Conservation (phyloP, 257 asterid species). For the Mentha longifolia region DNA sequence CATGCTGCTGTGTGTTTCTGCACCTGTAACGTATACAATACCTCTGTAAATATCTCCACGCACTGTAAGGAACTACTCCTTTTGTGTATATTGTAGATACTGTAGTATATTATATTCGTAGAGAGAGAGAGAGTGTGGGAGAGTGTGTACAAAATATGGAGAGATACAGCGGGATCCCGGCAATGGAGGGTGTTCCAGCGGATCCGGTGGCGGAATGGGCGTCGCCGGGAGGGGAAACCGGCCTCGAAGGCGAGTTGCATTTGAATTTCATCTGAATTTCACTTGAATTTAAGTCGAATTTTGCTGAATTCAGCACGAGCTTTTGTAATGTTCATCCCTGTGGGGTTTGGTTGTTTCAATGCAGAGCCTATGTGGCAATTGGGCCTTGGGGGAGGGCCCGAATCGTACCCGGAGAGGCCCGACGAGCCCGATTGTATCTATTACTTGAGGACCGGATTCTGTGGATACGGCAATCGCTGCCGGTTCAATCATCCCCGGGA, state of each 20-base stretch:
- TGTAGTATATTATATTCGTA: conserved; percentile 28
- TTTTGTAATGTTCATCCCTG: conserved; percentile 41
- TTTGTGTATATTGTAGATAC: conserved; percentile 24
- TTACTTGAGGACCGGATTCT: conserved; percentile 88
- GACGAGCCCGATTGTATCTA: conserved; percentile 85
- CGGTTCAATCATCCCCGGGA: conserved; percentile 97
- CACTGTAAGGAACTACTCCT: conserved; percentile 20
- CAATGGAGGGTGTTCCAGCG: conserved; percentile 59
- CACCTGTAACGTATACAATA: conserved; percentile 17
- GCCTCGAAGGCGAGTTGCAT: conserved; percentile 73
- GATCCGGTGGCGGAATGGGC: conserved; percentile 81
- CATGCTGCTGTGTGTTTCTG: conserved; percentile 34
- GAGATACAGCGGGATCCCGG: conserved; percentile 58
- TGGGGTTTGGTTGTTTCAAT: conserved; percentile 48
- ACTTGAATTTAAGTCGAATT: conserved; percentile 42
- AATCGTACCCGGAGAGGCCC: conserved; percentile 86
- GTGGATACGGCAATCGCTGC: conserved; percentile 91
- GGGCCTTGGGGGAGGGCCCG: conserved; percentile 67
- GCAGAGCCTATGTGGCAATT: conserved; percentile 99
- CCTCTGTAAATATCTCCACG: conserved; percentile 34
- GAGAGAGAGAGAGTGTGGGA: conserved; percentile 9
- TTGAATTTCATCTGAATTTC: conserved; percentile 56
- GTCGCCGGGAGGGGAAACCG: conserved; percentile 78
- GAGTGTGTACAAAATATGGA: conserved; percentile 45
- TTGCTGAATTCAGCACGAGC: conserved; percentile 25